A percentile compares a stretch with the other conserved stretches of the same genome.
Evolutionary conservation across 495 filamentous ascomycete species (phyloP).

Genomic region (Aspergillus nanangensis): DNA sequence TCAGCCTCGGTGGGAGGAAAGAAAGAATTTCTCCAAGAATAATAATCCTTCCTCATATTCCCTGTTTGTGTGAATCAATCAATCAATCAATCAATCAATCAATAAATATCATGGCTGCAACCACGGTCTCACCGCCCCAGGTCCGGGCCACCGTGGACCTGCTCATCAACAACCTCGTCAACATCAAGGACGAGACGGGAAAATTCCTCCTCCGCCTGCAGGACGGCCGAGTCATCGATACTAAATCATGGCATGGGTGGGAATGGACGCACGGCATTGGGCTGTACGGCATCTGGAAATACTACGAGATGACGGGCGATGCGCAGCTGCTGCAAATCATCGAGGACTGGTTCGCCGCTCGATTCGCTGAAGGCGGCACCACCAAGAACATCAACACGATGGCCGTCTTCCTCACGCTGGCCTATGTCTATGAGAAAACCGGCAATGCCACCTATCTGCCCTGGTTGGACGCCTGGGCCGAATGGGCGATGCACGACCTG

Average conservation of each 20-base stretch:
- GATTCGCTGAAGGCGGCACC: slow-evolving; percentile 62
- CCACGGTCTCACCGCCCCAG: slow-evolving; percentile 19
- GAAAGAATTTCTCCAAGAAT: too few species aligned
- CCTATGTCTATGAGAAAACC: slow-evolving; percentile 65
- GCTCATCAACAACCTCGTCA: slow-evolving; percentile 62
- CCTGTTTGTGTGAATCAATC: too few species aligned
- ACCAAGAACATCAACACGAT: slow-evolving; percentile 84
- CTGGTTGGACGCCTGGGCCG: slow-evolving; percentile 70
- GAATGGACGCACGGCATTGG: slow-evolving; percentile 81
- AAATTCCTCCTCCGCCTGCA: slow-evolving; percentile 60
- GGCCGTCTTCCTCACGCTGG: slow-evolving; percentile 66
- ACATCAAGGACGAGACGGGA: slow-evolving; percentile 66
- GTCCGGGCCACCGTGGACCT: slow-evolving; percentile 54
- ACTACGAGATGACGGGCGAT: slow-evolving; percentile 61
- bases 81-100: too few species aligned
- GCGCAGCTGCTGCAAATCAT: slow-evolving; percentile 49
- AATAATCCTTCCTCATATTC: too few species aligned
- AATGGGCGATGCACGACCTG: slow-evolving; percentile 72
- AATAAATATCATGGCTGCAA: slow-evolving; percentile 13
- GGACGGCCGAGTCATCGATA: slow-evolving; percentile 72
- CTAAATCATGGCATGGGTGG: slow-evolving; percentile 74
- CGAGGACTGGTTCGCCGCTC: slow-evolving; percentile 61
- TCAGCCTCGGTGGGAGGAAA: too few species aligned
- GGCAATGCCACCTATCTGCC: slow-evolving; percentile 56
- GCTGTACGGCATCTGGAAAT: slow-evolving; percentile 73